These are phyloP conservation scores for Pholiota microspora DNA, from an alignment of 768 basidiomycete species.

Conservation along the genomic window DNA sequence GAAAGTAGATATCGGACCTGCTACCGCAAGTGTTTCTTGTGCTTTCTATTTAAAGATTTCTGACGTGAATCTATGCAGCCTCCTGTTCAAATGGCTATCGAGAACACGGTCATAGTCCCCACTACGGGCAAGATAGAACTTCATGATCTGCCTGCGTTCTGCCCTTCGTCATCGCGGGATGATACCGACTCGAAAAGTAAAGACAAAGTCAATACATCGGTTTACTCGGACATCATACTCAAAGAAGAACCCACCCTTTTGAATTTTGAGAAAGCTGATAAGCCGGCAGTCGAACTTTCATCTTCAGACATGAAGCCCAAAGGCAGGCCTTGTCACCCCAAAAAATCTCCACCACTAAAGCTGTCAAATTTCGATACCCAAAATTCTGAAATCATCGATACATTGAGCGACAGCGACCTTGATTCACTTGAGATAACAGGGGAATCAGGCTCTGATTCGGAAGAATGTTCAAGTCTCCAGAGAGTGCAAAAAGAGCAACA, in stretches of 20 bases:
- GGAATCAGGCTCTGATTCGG: conserved; percentile 6
- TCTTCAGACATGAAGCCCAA: no score
- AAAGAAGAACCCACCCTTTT: no score
- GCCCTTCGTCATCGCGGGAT: not conserved
- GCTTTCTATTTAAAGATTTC: not conserved
- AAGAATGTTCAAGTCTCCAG: conserved; percentile 3
- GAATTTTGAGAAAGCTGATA: no score
- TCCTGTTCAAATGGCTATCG: not conserved
- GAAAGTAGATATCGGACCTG: conserved; percentile 1
- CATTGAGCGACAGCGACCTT: conserved; percentile 31
- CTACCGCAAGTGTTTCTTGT: not conserved
- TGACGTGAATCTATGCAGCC: not conserved
- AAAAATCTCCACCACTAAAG: not conserved
- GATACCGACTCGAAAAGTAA: not conserved
- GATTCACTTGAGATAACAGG: conserved; percentile 20
- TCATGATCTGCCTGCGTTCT: not conserved
- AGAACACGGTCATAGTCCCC: not conserved
- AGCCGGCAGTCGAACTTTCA: no score
- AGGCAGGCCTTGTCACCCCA: not conserved
- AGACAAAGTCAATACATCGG: not conserved
- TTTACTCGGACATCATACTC: not conserved
- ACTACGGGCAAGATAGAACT: not conserved
- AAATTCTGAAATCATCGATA: conserved; percentile 5
- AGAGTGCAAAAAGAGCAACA: not conserved
- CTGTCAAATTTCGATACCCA: not conserved